Conservation (phyloP, 208 protist species). For the Leishmania guyanensis region DNA sequence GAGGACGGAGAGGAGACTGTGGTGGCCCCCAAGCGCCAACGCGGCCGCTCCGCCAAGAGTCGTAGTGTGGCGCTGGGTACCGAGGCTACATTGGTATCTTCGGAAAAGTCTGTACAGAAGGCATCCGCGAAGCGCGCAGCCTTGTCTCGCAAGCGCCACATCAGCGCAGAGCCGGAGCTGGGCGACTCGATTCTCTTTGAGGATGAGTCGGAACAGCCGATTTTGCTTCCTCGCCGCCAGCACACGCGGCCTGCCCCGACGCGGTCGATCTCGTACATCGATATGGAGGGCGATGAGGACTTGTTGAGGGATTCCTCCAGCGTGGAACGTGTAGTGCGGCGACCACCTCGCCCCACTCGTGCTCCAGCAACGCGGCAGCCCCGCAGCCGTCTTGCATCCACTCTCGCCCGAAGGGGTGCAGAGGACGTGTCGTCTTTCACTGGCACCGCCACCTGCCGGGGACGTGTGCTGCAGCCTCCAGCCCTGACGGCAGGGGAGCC, state of each 20-base stretch:
- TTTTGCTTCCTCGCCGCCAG: slow-evolving; percentile 63
- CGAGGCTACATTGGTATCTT: slow-evolving; percentile 15
- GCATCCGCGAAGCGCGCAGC: slow-evolving; percentile 17
- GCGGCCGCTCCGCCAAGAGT: slow-evolving; percentile 26
- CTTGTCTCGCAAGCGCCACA: slow-evolving; percentile 28
- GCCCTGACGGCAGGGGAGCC: background rate
- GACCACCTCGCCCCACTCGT: slow-evolving; percentile 39
- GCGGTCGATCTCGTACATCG: slow-evolving; percentile 63
- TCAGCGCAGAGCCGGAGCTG: slow-evolving; percentile 49
- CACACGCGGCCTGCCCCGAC: slow-evolving; percentile 38
- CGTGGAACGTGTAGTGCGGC: slow-evolving; percentile 40
- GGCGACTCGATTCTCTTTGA: slow-evolving; percentile 65
- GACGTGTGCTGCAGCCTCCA: slow-evolving; percentile 2
- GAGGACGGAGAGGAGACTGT: slow-evolving; percentile 18
- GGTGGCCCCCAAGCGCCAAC: slow-evolving; percentile 16
- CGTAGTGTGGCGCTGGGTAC: slow-evolving; percentile 16
- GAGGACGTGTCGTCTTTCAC: background rate
- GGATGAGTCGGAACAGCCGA: slow-evolving; percentile 67
- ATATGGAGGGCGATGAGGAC: slow-evolving; percentile 40
- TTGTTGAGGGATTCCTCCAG: slow-evolving; percentile 22
- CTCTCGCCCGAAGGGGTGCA: background rate
- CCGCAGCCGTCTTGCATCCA: background rate
- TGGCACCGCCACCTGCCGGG: background rate
- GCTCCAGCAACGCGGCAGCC: slow-evolving; percentile 19
- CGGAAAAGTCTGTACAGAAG: slow-evolving; percentile 11